Conservation (phyloP, 2,329 filamentous ascomycete species). For the Teratosphaeria gauchensis region DNA sequence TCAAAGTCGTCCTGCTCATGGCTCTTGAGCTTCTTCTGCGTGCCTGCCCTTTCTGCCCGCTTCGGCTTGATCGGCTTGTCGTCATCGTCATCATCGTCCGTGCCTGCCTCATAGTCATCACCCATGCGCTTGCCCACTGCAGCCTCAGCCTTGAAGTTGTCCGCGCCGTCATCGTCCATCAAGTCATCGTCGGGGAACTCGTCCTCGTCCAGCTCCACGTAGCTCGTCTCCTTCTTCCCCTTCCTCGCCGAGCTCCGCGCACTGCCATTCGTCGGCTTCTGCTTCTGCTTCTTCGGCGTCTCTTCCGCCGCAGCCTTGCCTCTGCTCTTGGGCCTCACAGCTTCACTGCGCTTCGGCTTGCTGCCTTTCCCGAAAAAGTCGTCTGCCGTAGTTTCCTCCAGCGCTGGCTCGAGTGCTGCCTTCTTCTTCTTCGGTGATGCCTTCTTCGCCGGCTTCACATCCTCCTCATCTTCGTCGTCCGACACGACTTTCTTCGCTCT, state of each 20-base stretch:
- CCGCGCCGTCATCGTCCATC: slow-evolving; percentile 48
- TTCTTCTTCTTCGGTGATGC: slow-evolving; percentile 50
- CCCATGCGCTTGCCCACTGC: slow-evolving; percentile 47
- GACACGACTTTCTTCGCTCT: slow-evolving; percentile 60
- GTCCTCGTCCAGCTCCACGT: slow-evolving; percentile 26
- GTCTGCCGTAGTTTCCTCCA: slow-evolving; percentile 50
- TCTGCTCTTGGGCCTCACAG: slow-evolving; percentile 15
- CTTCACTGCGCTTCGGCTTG: slow-evolving; percentile 44
- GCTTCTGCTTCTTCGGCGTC: slow-evolving; percentile 32
- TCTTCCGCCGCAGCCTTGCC: slow-evolving; percentile 20
- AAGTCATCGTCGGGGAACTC: slow-evolving; percentile 29
- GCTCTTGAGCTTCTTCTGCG: slow-evolving; percentile 25
- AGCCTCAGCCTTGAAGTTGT: slow-evolving; percentile 70
- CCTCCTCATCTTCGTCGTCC: slow-evolving; percentile 52
- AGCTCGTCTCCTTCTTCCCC: slow-evolving; percentile 34
- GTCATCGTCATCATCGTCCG: slow-evolving; percentile 60
- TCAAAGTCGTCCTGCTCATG: slow-evolving; percentile 31
- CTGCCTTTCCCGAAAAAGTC: slow-evolving; percentile 51
- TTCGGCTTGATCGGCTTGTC: slow-evolving; percentile 53
- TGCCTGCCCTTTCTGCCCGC: slow-evolving; percentile 12
- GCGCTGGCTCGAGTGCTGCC: slow-evolving; percentile 11
- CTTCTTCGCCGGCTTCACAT: slow-evolving; percentile 41
- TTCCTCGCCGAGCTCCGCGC: slow-evolving; percentile 24
- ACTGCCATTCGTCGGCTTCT: slow-evolving; percentile 27
- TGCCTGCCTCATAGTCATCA: slow-evolving; percentile 62